Base-by-base conservation (phyloP, 805 yeast genomes). In the Ogataea dorogensis region DNA sequence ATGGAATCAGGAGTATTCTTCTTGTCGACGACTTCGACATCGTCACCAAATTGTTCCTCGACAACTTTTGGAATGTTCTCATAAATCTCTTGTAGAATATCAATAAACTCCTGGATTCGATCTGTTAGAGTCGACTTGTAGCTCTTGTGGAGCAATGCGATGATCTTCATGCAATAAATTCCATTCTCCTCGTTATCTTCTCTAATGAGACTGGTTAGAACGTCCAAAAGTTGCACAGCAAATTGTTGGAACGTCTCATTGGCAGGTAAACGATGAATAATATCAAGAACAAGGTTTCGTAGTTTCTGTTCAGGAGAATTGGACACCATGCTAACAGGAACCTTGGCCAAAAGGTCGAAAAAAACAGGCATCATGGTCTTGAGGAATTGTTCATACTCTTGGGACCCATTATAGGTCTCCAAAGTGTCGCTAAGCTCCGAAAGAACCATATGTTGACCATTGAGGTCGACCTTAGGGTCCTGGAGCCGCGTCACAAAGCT, bases 151-250 rank as follows among this genome's bases (percentile, higher is more conserved):
- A 91, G 64, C 19, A 83, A 75, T 12, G 97, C 86, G 32, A 89
- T 71, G 37, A 87, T 81, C 56, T 86, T 88, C 83, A 93, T 79
- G 58, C 95, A 83, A 33, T 87, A 68, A 1, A 88, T 86, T 33
- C 98, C 98, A 58, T 93, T 93, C 43, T 89, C 97, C 59, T 94
- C 99, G 57, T 93, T 93, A 54, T 94, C 99, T 11, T 65, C 68
- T 13, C 73, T 76, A 40, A 91, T 66, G 10, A 83, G 64, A 15
- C 66, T 59, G 50, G 80, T 76, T 36, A 91, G 63, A 7, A 70
- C 64, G 22, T 75, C 80, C 50, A 85, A 65, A 13, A 87, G 70
- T 23, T 68, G 69, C 21, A 64, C 63, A 1, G 89, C 79, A 56
- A 79, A 79, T 0, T 84, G 84, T 53, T 81, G 82, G 53, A 87